A percentile compares a stretch with the other conserved stretches of the same genome.
These are phyloP conservation scores for Acmispon strigosus DNA, from an alignment of 306 rosid genomes.

Conservation along the genomic window DNA sequence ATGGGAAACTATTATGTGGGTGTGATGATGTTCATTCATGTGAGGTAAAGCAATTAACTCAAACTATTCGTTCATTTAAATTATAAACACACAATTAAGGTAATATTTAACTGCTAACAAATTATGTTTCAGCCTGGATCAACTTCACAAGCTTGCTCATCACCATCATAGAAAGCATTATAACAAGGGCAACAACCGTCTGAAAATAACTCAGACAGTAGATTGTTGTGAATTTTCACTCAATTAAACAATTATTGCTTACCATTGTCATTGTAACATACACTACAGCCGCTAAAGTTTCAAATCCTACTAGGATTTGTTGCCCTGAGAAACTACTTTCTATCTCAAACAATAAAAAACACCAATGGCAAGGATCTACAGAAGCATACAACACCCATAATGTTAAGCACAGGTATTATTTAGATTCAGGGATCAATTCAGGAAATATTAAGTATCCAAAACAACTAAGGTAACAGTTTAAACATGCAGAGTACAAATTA, in stretches of 20 bases:
- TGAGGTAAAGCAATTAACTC: slow-evolving; percentile 31
- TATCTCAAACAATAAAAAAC: too few species aligned
- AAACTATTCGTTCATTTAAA: not conserved
- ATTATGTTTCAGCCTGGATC: slow-evolving; percentile 44
- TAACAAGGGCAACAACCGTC: not conserved
- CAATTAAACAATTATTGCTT: not conserved
- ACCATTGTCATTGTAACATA: not conserved
- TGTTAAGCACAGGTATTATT: too few species aligned
- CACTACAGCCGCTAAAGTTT: too few species aligned
- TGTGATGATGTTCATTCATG: slow-evolving; percentile 68
- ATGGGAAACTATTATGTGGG: slow-evolving; percentile 71
- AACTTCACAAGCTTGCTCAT: slow-evolving; percentile 32
- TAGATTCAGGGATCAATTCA: too few species aligned
- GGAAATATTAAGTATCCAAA: too few species aligned
- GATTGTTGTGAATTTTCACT: not conserved
- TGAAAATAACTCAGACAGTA: not conserved
- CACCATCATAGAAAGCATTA: not conserved
- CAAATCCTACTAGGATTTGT: too few species aligned
- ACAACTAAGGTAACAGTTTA: too few species aligned
- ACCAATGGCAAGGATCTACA: too few species aligned
- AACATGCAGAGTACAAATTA: too few species aligned
- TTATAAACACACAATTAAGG: not conserved
- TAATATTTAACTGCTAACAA: not conserved
- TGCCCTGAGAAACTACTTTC: too few species aligned
- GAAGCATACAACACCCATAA: too few species aligned